phyloP scores from a whole-genome alignment of 768 basidiomycete species.

The Amanita thiersii region DNA sequence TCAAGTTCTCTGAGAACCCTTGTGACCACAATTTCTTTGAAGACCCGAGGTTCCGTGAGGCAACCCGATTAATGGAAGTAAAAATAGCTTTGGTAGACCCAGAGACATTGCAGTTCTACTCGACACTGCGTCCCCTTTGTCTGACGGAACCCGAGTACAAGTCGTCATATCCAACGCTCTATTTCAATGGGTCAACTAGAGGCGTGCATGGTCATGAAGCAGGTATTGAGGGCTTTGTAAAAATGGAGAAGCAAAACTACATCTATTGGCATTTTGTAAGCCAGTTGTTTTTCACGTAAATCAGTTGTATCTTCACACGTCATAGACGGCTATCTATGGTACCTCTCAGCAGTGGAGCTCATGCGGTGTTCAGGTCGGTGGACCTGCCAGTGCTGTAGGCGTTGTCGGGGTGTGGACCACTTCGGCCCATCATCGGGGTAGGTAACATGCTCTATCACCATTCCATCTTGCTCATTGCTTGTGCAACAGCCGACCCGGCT shows the following conservation, averaged over 20 bases:
- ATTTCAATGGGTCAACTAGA: conserved; percentile 38
- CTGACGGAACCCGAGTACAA: conserved; percentile 11
- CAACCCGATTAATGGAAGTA: conserved; percentile 54
- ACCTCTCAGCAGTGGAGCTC: conserved; percentile 31
- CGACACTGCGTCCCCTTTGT: conserved; percentile 12
- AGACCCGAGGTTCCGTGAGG: conserved; percentile 51
- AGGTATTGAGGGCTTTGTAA: conserved; percentile 40
- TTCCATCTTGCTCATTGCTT: neutral
- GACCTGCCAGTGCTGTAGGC: conserved; percentile 56
- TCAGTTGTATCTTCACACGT: conserved; percentile 1
- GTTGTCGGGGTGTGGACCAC: conserved; percentile 66
- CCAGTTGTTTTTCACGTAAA: conserved; percentile 8
- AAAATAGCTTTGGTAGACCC: conserved; percentile 37
- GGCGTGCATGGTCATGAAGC: conserved; percentile 36
- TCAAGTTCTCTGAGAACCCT: neutral
- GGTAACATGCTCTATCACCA: conserved; percentile 1
- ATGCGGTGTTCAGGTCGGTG: conserved; percentile 60
- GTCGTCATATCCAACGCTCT: conserved; percentile 31
- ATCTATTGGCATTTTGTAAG: conserved; percentile 58
- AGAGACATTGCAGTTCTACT: conserved; percentile 20
- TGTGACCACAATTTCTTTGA: conserved; percentile 43
- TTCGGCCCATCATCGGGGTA: conserved; percentile 48
- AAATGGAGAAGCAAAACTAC: conserved; percentile 35
- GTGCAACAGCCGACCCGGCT: conserved; percentile 48
- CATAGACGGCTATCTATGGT: neutral